A percentile compares a stretch with the other conserved stretches of the same genome.
Conservation (phyloP, 1,284 basidiomycete genomes). For the Chiua sp. region DNA sequence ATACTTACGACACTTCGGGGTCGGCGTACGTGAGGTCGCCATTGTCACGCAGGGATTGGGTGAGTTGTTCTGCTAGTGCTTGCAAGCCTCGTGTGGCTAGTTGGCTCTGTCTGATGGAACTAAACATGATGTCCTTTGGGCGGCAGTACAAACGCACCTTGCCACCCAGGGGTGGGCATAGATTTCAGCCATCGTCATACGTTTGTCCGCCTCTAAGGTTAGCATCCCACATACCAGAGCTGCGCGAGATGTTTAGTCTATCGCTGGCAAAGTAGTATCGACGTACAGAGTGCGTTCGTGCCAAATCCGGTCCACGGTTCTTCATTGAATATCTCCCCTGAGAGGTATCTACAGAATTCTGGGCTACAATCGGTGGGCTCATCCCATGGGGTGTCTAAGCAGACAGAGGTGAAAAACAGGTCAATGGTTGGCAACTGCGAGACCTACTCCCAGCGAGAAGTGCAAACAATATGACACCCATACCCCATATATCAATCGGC, state of each 20-base stretch:
- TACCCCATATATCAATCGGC: slow-evolving; percentile 95
- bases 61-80: slow-evolving; percentile 70
- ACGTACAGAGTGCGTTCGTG: slow-evolving; percentile 64
- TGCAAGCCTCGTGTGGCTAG: slow-evolving; percentile 58
- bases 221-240: slow-evolving; percentile 80
- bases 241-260: slow-evolving; percentile 32
- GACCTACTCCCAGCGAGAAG: slow-evolving; percentile 89
- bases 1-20: slow-evolving; percentile 48
- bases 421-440: background rate
- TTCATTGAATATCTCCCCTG: slow-evolving; percentile 78
- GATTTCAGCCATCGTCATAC: slow-evolving; percentile 77
- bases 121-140: background rate
- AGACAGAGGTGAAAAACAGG: slow-evolving; percentile 3
- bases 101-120: slow-evolving; percentile 67
- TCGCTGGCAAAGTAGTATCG: background rate
- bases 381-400: slow-evolving; percentile 95
- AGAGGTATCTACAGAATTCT: slow-evolving; percentile 81
- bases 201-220: slow-evolving; percentile 70
- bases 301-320: slow-evolving; percentile 85
- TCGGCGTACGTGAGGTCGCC: slow-evolving; percentile 76
- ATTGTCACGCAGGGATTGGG: slow-evolving; percentile 63
- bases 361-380: slow-evolving; percentile 83
- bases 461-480: slow-evolving; percentile 96
- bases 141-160: slow-evolving; percentile 51
- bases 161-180: slow-evolving; percentile 81